Evolutionary conservation across 2,329 filamentous ascomycete species (phyloP), one percentile per base, ranked within the genome.

Genomic region (Alternaria sp.): DNA sequence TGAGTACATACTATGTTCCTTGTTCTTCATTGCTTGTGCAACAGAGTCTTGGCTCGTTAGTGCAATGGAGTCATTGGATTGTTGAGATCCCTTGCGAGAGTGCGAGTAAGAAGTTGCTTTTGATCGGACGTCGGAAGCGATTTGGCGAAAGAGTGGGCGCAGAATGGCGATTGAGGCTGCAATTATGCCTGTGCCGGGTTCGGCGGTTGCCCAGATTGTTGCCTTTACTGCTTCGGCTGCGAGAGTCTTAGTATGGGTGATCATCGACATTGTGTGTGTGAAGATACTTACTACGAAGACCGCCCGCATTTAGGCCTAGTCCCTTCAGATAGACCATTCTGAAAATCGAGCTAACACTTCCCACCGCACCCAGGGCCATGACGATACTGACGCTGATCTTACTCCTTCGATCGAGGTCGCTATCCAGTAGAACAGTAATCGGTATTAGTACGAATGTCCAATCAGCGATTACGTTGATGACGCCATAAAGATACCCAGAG

Each of bases 111-210:
- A 42, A 3, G 65, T 62, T 9, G 71, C 58, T 39, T 62, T 70
- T 7, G 60, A 59, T 1, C 63, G 68, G 9, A 72, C 63, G 9
- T 66, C 64, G 4, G 58, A 54, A 8, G 58, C 67, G 24, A 74
- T 59, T 23, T 71, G 63, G 40, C 72, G 72, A 42, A 83, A 74
- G 7, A 83, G 68, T 1, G 81, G 81, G 0, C 81, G 80, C 2
- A 83, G 75, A 4, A 80, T 78, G 7, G 80, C 80, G 36, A 81
- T 72, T 7, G 80, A 82, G 3, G 80, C 81, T 11, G 83, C 81
- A 7, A 80, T 76, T 60, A 85, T 82, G 17, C 82, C 82, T 17
- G 80, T 81, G 9, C 80, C 82, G 33, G 81, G 80, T 60, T 83
- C 82, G 24, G 82, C 75, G 31, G 82, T 77, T 3, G 80, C 81